Conservation (phyloP, 2,329 filamentous ascomycete genomes). For the Cladosporium sp. region DNA sequence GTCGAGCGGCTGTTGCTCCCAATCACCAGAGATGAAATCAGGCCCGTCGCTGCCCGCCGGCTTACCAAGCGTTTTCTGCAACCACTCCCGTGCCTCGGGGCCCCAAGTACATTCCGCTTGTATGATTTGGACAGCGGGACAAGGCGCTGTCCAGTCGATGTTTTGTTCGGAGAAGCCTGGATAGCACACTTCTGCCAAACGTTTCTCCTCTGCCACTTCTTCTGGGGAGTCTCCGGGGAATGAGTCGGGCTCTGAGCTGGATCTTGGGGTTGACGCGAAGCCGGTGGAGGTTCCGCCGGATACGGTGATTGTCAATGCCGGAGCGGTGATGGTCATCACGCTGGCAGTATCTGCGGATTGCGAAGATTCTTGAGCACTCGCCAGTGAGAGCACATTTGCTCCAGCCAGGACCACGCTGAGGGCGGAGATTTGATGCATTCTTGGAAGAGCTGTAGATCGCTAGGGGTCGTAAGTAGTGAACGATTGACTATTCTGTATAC, state of each 20-base stretch:
- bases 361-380: not conserved
- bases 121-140: not conserved
- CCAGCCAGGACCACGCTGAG: not conserved
- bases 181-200: not conserved
- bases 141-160: not conserved
- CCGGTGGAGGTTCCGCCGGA: not conserved
- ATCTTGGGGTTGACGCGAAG: not conserved
- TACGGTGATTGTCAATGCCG: not conserved
- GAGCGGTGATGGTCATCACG: not conserved
- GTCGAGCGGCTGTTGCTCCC: not conserved
- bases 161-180: not conserved
- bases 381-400: not conserved
- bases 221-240: not conserved
- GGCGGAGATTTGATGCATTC: not conserved
- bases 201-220: not conserved
- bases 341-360: not conserved
- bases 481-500: not conserved
- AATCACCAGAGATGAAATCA: not conserved
- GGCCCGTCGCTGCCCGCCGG: not conserved
- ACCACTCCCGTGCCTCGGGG: not conserved
- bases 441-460: not conserved
- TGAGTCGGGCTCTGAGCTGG: not conserved
- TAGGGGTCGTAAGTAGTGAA: not conserved
- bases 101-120: not conserved
- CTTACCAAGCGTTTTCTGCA: not conserved